phyloP scores from a whole-genome alignment of 768 basidiomycete genomes.

The Xanthoconium stramineum region DNA sequence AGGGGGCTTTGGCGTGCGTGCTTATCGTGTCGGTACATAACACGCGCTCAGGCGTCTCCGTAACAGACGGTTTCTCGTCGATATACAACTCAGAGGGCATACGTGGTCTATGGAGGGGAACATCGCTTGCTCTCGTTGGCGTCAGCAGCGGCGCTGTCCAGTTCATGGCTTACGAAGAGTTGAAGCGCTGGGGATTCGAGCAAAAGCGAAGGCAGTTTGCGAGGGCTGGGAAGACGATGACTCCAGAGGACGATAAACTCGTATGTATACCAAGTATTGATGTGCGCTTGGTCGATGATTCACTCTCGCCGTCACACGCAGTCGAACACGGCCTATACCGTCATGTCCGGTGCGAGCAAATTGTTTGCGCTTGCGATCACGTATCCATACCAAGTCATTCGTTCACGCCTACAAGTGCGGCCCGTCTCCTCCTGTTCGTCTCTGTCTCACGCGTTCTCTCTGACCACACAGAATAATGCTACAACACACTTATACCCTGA shows the following conservation, averaged over 20 bases:
- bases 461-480: constrained; percentile 54
- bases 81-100: constrained; percentile 75
- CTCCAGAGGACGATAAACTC: constrained; percentile 76
- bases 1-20: constrained; percentile 57
- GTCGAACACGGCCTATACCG: constrained; percentile 89
- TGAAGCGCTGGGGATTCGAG: constrained; percentile 89
- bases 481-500: constrained; percentile 70
- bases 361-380: constrained; percentile 77
- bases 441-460: background rate
- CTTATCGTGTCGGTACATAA: background rate
- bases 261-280: constrained; percentile 43
- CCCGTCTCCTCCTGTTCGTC: background rate
- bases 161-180: constrained; percentile 94
- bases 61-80: constrained; percentile 64
- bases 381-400: constrained; percentile 97
- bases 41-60: background rate
- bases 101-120: constrained; percentile 82
- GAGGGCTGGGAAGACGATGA: constrained; percentile 61
- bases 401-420: constrained; percentile 86
- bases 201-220: constrained; percentile 64
- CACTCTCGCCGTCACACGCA: constrained; percentile 27
- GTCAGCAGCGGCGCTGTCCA: constrained; percentile 94
- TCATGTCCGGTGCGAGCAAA: constrained; percentile 92
- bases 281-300: background rate
- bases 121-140: constrained; percentile 83